Percentiles rank a stretch among this genome's conserved stretches.
phyloP scores from a whole-genome alignment of 805 yeast genomes.

The Cyberlindnera veronae region DNA sequence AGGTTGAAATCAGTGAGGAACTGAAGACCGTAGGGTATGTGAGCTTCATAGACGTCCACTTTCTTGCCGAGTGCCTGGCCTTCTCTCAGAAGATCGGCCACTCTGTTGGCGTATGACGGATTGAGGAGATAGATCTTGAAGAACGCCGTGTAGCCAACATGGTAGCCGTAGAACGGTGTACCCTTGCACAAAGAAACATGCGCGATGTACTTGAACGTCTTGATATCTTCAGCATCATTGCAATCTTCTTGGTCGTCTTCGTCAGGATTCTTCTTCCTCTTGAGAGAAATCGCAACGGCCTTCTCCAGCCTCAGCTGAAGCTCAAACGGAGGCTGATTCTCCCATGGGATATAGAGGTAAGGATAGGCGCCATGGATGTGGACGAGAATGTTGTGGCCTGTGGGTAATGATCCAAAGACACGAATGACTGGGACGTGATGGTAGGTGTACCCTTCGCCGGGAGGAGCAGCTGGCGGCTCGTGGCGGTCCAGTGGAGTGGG shows the following conservation, averaged over 20 bases:
- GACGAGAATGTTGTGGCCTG: constrained; percentile 55
- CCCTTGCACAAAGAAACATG: constrained; percentile 66
- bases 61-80: constrained; percentile 38
- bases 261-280: constrained; percentile 16
- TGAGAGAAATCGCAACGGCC: constrained; percentile 38
- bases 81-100: constrained; percentile 46
- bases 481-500: constrained; percentile 53
- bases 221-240: constrained; percentile 6
- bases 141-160: constrained; percentile 57
- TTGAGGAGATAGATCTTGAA: constrained; percentile 66
- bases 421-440: constrained; percentile 70
- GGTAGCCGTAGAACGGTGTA: constrained; percentile 81
- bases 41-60: constrained; percentile 68
- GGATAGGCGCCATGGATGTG: constrained; percentile 88
- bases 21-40: constrained; percentile 73
- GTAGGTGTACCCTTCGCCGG: constrained; percentile 26
- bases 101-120: constrained; percentile 54
- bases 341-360: constrained; percentile 66
- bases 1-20: constrained; percentile 80
- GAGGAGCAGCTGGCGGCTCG: constrained; percentile 23
- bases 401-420: constrained; percentile 65
- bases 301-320: constrained; percentile 45
- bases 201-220: constrained; percentile 45
- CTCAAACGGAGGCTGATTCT: constrained; percentile 40
- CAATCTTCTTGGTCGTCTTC: constrained; percentile 3